These are phyloP conservation scores for Acanthamoeba castellanii DNA, from an alignment of 208 protist genomes.

Conservation along the genomic window DNA sequence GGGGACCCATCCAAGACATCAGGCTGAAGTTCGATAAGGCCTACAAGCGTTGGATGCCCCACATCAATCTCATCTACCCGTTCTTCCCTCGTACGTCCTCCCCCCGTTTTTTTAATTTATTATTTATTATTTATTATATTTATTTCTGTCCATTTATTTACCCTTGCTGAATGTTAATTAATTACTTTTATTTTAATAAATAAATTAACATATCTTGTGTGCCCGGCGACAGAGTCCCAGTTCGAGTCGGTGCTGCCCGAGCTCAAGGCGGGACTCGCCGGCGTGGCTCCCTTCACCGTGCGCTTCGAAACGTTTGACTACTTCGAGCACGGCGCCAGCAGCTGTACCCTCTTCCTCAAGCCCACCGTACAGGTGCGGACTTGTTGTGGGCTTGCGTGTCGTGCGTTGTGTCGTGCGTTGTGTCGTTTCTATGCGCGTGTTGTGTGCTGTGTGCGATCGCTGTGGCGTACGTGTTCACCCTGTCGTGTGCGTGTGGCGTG, in stretches of 20 bases:
- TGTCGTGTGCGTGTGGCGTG: neutral
- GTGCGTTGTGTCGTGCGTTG: neutral
- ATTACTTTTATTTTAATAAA: neutral
- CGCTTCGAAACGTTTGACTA: slow-evolving; percentile 68
- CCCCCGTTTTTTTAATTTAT: neutral
- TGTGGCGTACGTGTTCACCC: too few relatives aligned
- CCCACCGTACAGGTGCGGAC: slow-evolving; percentile 23
- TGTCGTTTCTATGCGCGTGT: neutral
- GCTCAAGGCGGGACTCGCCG: neutral
- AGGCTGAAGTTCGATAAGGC: slow-evolving; percentile 70
- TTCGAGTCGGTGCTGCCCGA: slow-evolving; percentile 5
- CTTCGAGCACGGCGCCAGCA: slow-evolving; percentile 66
- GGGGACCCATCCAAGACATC: slow-evolving; percentile 68
- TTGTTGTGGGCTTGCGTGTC: neutral
- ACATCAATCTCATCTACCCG: slow-evolving; percentile 74
- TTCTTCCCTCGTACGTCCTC: slow-evolving; percentile 24
- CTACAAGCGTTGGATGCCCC: slow-evolving; percentile 67
- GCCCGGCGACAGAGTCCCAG: neutral
- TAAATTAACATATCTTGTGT: neutral
- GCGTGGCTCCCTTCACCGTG: slow-evolving; percentile 34
- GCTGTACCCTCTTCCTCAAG: slow-evolving; percentile 55
- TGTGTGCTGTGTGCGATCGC: too few relatives aligned
- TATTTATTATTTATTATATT: neutral
- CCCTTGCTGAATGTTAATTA: neutral
- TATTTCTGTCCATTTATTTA: neutral